Conservation (phyloP, 2,329 filamentous ascomycete genomes). For the Ascomycota sp. region DNA sequence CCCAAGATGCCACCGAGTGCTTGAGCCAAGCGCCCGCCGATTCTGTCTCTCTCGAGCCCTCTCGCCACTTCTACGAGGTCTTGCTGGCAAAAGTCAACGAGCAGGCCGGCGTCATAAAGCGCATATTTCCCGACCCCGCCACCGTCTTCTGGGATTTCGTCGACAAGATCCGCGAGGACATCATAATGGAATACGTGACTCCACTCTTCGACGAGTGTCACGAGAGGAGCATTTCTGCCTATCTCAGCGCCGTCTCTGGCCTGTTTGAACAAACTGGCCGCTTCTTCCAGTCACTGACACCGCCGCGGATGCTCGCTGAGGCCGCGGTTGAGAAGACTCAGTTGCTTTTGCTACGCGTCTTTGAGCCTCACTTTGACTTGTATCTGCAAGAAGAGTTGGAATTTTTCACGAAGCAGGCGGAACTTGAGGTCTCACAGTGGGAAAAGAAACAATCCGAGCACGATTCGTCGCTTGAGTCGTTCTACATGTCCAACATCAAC, state of each 20-base stretch:
- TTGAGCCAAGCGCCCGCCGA: constrained; percentile 46
- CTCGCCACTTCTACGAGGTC: constrained; percentile 58
- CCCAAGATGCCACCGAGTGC: constrained; percentile 57
- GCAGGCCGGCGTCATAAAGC: constrained; percentile 58
- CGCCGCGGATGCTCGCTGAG: constrained; percentile 40
- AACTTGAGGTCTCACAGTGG: constrained; percentile 64
- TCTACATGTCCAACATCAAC: constrained; percentile 90
- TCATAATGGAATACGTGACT: constrained; percentile 72
- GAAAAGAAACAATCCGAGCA: constrained; percentile 82
- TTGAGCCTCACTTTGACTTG: constrained; percentile 82
- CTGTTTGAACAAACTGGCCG: constrained; percentile 72
- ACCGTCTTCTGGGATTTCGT: constrained; percentile 60
- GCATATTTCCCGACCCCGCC: constrained; percentile 55
- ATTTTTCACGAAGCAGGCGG: constrained; percentile 58
- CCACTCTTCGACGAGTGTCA: constrained; percentile 76
- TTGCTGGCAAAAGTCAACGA: constrained; percentile 62
- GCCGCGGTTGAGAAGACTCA: constrained; percentile 45
- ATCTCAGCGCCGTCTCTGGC: constrained; percentile 70
- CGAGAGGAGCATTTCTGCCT: constrained; percentile 50
- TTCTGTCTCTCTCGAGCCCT: constrained; percentile 59
- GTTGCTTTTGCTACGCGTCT: constrained; percentile 49
- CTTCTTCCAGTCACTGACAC: constrained; percentile 50
- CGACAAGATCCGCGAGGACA: constrained; percentile 64
- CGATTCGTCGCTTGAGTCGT: constrained; percentile 76
- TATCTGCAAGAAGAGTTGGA: constrained; percentile 86